Percentiles rank a stretch among this genome's conserved stretches.
Evolutionary conservation across 495 filamentous ascomycete species (phyloP).

Genomic region (Choiromyces venosus): DNA sequence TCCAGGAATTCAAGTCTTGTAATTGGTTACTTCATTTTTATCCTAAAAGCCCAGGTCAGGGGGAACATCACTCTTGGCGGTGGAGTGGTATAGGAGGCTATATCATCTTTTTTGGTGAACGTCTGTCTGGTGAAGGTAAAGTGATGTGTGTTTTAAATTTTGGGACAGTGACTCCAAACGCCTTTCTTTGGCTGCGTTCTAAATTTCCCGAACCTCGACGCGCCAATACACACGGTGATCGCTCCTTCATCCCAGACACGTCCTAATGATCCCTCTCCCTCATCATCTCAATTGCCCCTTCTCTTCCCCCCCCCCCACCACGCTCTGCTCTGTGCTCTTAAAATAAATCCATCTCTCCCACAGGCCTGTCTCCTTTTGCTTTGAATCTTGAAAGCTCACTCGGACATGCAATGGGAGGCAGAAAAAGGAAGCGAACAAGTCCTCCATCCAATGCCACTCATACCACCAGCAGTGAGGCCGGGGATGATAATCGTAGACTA

Average conservation of each 20-base stretch:
- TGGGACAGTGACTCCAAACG: conserved; percentile 10
- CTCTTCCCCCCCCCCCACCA: background rate
- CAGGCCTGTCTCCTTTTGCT: background rate
- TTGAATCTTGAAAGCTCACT: background rate
- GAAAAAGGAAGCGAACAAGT: background rate
- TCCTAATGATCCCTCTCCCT: conserved; percentile 2
- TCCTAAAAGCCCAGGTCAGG: background rate
- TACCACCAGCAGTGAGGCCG: background rate
- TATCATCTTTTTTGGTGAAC: background rate
- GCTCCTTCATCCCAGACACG: conserved; percentile 20
- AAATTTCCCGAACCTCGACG: conserved; percentile 22
- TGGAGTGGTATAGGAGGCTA: background rate
- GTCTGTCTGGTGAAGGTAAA: background rate
- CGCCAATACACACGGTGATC: background rate
- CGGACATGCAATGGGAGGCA: background rate
- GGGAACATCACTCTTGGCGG: background rate
- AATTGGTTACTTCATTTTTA: conserved; percentile 16
- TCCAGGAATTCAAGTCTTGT: conserved; percentile 19
- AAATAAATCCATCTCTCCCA: background rate
- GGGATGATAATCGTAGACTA: background rate
- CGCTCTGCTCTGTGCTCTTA: background rate
- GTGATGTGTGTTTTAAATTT: conserved; percentile 15
- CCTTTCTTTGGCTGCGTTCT: conserved; percentile 27
- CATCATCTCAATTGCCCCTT: background rate
- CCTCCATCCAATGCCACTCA: background rate